phyloP scores from a whole-genome alignment of 2,329 filamentous ascomycete species.

The Alternaria brassicicola region DNA sequence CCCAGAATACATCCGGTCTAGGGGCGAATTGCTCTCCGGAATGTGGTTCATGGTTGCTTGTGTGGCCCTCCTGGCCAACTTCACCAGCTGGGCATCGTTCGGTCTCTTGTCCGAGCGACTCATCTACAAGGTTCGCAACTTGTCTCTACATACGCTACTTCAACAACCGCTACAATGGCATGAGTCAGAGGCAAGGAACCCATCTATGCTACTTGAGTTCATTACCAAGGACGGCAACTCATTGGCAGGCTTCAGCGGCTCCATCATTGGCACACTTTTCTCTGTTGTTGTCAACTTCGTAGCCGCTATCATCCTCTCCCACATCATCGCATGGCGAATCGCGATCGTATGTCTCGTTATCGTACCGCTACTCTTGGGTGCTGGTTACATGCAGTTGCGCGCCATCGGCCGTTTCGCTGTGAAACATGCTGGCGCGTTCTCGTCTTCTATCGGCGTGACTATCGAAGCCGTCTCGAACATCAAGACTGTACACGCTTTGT shows the following conservation, averaged over 20 bases:
- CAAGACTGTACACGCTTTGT: constrained; percentile 58
- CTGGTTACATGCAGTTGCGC: constrained; percentile 71
- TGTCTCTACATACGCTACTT: constrained; percentile 69
- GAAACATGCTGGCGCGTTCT: constrained; percentile 58
- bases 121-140: constrained; percentile 66
- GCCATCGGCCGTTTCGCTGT: constrained; percentile 66
- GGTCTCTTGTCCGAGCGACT: constrained; percentile 68
- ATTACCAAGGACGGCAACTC: constrained; percentile 73
- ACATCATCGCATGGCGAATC: constrained; percentile 77
- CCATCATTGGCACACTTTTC: constrained; percentile 71
- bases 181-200: constrained; percentile 67
- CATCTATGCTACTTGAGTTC: constrained; percentile 66
- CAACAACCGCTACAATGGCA: constrained; percentile 74
- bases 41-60: constrained; percentile 67
- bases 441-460: constrained; percentile 58
- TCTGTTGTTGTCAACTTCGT: constrained; percentile 72
- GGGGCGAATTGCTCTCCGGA: constrained; percentile 61
- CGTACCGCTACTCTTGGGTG: constrained; percentile 71
- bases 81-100: constrained; percentile 64
- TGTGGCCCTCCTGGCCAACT: constrained; percentile 66
- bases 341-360: constrained; percentile 72
- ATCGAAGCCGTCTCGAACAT: constrained; percentile 61
- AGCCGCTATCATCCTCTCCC: constrained; percentile 70
- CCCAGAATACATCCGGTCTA: constrained; percentile 55
- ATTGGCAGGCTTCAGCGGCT: constrained; percentile 71